phyloP scores from a whole-genome alignment of 2,329 filamentous ascomycete genomes.

The Sclerotinia subarctica region DNA sequence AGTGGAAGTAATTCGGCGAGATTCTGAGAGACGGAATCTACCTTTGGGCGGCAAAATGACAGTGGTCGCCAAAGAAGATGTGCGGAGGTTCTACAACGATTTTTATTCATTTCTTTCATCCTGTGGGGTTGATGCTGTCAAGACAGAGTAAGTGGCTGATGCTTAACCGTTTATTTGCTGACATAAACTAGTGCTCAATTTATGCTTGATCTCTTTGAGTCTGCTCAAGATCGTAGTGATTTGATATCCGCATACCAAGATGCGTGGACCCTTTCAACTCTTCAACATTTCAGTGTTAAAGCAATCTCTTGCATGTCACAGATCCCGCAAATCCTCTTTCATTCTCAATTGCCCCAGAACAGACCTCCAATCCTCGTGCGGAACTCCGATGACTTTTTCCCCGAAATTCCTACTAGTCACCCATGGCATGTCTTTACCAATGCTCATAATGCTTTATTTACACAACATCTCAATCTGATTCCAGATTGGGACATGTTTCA shows the following conservation, averaged over 20 bases:
- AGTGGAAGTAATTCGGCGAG: conserved; percentile 52
- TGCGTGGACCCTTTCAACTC: conserved; percentile 75
- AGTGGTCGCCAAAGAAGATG: conserved; percentile 71
- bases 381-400: conserved; percentile 92
- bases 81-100: conserved; percentile 77
- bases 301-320: conserved; percentile 95
- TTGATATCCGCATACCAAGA: conserved; percentile 78
- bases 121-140: conserved; percentile 79
- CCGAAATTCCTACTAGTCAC: conserved; percentile 73
- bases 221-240: conserved; percentile 65
- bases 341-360: conserved; percentile 75
- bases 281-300: conserved; percentile 73
- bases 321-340: conserved; percentile 80
- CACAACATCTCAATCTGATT: conserved; percentile 78
- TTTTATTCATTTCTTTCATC: conserved; percentile 80
- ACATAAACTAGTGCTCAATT: conserved; percentile 61
- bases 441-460: conserved; percentile 81
- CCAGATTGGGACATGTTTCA: conserved; percentile 80
- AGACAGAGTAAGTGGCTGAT: conserved; percentile 62
- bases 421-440: conserved; percentile 96
- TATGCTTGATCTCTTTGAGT: conserved; percentile 72
- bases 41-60: conserved; percentile 63
- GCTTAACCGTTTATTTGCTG: background rate
- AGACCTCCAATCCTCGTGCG: conserved; percentile 71
- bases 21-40: conserved; percentile 46